Evolutionary conservation across 1,139 yeast genomes (phyloP), one percentile per base, ranked within the genome.

Genomic region (Diutina scorzettiae): DNA sequence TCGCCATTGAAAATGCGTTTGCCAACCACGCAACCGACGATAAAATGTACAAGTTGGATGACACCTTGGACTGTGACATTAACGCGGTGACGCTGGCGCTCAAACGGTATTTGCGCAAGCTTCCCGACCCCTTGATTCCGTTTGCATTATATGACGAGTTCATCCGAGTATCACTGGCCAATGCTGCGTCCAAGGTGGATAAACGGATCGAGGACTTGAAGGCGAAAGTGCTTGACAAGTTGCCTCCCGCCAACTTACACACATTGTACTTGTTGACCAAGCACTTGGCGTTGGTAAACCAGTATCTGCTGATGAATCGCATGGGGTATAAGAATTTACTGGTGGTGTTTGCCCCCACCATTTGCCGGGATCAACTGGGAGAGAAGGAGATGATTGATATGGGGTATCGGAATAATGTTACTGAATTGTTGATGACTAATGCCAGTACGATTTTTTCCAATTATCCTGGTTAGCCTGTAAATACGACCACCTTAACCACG

Each of bases 261-360:
- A 73, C 85, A 3, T 62, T 91, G 48, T 64, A 62, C 43, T 52
- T 62, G 39, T 62, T 91, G 31, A 65, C 83, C 44, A 64, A 65
- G 44, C 98, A 91, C 62, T 66, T 91, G 49, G 66, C 71, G 40
- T 62, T 71, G 47, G 74, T 84, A 25, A 70, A 71, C 43, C 58
- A 64, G 7, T 63, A 66, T 54, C 65, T 72, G 36, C 57, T 60
- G 16, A 56, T 62, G 33, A 84, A 82, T 53, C 68, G 84, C 57
- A 91, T 91, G 99, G 84, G 76, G 27, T 65, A 74, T 49, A 78
- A 79, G 57, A 87, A 93, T 53, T 61, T 93, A 45, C 82, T 96
- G 1, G 91, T 93, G 42, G 96, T 91, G 16, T 91, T 91, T 68
- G 96, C 97, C 0, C 98, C 99, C 1, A 87, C 97, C 3, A 64